Conservation (phyloP, 2,329 filamentous ascomycete genomes). For the Colletotrichum musae region DNA sequence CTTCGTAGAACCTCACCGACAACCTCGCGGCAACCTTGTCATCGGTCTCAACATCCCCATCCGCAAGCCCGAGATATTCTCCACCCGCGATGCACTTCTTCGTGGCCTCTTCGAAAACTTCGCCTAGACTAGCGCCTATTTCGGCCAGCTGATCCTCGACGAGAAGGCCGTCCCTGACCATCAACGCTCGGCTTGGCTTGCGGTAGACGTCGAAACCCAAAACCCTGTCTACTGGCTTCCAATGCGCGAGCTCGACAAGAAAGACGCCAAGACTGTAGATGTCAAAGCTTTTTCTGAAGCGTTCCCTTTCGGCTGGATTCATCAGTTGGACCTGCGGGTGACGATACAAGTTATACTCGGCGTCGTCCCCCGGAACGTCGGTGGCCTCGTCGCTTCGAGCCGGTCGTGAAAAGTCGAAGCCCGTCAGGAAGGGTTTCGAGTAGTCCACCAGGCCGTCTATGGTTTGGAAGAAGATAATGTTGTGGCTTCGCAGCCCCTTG, state of each 20-base stretch:
- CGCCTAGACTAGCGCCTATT: slow-evolving; percentile 56
- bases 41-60: slow-evolving; percentile 57
- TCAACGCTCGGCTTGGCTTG: slow-evolving; percentile 55
- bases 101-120: slow-evolving; percentile 56
- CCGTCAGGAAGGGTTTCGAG: slow-evolving; percentile 61
- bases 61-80: slow-evolving; percentile 52
- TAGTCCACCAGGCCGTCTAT: slow-evolving; percentile 54
- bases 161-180: slow-evolving; percentile 53
- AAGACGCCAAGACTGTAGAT: slow-evolving; percentile 68
- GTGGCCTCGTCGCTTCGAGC: slow-evolving; percentile 65
- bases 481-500: slow-evolving; percentile 68
- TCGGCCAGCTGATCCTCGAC: slow-evolving; percentile 48
- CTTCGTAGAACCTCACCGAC: slow-evolving; percentile 58
- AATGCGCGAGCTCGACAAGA: slow-evolving; percentile 68
- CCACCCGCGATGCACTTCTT: slow-evolving; percentile 55
- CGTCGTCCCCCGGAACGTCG: slow-evolving; percentile 61
- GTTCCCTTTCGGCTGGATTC: slow-evolving; percentile 49
- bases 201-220: slow-evolving; percentile 55
- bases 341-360: slow-evolving; percentile 64
- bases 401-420: slow-evolving; percentile 70
- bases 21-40: slow-evolving; percentile 56
- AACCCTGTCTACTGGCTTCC: slow-evolving; percentile 62
- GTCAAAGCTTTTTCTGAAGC: slow-evolving; percentile 66
- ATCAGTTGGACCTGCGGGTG: slow-evolving; percentile 61
- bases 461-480: slow-evolving; percentile 65